These are phyloP conservation scores for Rosa multiflora DNA, from an alignment of 306 rosid species.

Conservation along the genomic window DNA sequence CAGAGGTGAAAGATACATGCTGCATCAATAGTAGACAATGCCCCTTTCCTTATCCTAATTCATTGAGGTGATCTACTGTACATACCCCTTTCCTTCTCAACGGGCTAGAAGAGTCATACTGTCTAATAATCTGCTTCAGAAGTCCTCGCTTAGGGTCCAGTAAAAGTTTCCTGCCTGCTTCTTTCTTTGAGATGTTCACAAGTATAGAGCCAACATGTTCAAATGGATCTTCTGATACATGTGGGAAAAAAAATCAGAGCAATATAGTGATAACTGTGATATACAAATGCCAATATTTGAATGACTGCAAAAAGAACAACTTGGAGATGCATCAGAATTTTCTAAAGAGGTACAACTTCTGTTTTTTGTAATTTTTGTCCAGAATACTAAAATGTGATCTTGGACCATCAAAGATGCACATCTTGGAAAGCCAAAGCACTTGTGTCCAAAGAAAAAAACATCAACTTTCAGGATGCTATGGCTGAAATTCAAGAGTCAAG, in stretches of 20 bases:
- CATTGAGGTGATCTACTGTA: slow-evolving; percentile 15
- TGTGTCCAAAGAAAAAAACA: neutral
- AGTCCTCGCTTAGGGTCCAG: slow-evolving; percentile 85
- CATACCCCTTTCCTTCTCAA: slow-evolving; percentile 96
- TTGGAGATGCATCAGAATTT: neutral
- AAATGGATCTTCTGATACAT: slow-evolving; percentile 76
- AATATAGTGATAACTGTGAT: neutral
- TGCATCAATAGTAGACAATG: slow-evolving; percentile 5
- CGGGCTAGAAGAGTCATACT: slow-evolving; percentile 74
- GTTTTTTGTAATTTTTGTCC: neutral
- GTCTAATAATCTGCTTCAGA: slow-evolving; percentile 81
- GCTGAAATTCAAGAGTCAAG: neutral
- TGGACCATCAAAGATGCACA: neutral
- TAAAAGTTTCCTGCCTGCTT: slow-evolving; percentile 80
- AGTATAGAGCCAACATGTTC: slow-evolving; percentile 93
- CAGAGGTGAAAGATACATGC: slow-evolving; percentile 15
- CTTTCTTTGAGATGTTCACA: slow-evolving; percentile 82
- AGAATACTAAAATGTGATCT: neutral
- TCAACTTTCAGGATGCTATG: neutral
- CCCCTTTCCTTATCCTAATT: neutral
- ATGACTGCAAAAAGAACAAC: neutral
- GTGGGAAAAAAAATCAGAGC: slow-evolving; percentile 13
- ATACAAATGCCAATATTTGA: neutral
- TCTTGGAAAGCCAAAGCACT: neutral
- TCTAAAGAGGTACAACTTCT: neutral